A percentile compares a stretch with the other conserved stretches of the same genome.
These are phyloP conservation scores for Ophiosphaerella herpotricha DNA, from an alignment of 2,329 filamentous ascomycete genomes.

Conservation along the genomic window DNA sequence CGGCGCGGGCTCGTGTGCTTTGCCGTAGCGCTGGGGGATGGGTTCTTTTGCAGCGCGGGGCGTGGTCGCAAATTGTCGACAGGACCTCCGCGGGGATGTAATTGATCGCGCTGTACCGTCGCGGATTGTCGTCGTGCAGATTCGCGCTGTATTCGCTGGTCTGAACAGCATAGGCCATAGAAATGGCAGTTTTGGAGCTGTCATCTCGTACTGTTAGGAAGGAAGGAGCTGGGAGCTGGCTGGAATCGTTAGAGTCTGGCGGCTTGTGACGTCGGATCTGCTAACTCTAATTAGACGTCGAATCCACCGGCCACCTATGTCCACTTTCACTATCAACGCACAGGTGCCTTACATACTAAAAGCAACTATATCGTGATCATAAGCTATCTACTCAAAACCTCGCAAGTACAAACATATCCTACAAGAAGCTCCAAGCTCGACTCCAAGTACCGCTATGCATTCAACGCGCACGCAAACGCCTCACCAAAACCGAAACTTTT, in stretches of 20 bases:
- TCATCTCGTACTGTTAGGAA: constrained; percentile 37
- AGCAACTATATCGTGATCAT: not conserved
- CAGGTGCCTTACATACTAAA: not conserved
- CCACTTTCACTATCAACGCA: not conserved
- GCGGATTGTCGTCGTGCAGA: constrained; percentile 15
- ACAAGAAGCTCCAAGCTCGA: too few relatives aligned
- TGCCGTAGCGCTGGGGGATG: constrained; percentile 52
- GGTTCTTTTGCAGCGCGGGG: constrained; percentile 34
- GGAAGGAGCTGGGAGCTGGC: constrained; percentile 2
- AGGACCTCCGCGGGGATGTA: constrained; percentile 19
- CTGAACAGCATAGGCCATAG: constrained; percentile 54
- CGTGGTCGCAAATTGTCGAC: constrained; percentile 36
- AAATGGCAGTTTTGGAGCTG: constrained; percentile 52
- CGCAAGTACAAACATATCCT: too few relatives aligned
- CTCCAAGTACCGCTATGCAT: too few relatives aligned
- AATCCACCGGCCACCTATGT: constrained; percentile 4
- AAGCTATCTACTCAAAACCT: too few relatives aligned
- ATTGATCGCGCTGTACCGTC: constrained; percentile 8
- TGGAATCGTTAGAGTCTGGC: constrained; percentile 1
- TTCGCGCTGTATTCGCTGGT: constrained; percentile 29
- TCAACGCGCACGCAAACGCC: too few relatives aligned
- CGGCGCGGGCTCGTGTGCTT: constrained; percentile 52
- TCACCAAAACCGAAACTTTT: not conserved
- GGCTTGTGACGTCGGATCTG: constrained; percentile 15
- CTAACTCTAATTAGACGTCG: constrained; percentile 14